Percentiles rank a stretch among this genome's conserved stretches.
These are phyloP conservation scores for Plasmodium fragile DNA, from an alignment of 169 alveolate species.

Conservation along the genomic window DNA sequence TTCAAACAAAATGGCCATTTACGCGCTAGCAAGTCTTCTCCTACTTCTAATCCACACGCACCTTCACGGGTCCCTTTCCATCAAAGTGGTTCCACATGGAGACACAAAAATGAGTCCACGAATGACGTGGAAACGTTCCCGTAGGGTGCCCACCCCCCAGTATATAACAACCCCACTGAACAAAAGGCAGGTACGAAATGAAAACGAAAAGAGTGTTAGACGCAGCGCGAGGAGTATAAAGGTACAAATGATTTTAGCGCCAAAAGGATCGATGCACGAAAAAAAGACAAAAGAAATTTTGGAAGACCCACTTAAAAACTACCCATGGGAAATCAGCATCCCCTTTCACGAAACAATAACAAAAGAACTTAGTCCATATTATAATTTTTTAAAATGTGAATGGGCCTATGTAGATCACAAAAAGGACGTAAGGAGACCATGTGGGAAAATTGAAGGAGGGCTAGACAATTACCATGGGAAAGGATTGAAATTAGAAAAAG, in stretches of 20 bases:
- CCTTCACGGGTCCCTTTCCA: neutral
- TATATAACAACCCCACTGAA: neutral
- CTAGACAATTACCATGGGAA: slow-evolving; percentile 84
- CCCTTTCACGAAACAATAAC: slow-evolving; percentile 79
- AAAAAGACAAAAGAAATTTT: slow-evolving; percentile 39
- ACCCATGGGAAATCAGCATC: slow-evolving; percentile 83
- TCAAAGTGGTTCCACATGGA: neutral
- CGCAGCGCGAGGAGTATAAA: neutral
- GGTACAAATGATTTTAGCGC: slow-evolving; percentile 58
- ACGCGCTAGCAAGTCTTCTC: neutral
- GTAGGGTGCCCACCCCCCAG: neutral
- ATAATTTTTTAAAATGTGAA: slow-evolving; percentile 81
- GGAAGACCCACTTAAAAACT: slow-evolving; percentile 30
- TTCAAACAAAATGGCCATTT: neutral
- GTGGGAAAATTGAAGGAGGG: slow-evolving; percentile 87
- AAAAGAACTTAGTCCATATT: slow-evolving; percentile 75
- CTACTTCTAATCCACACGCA: neutral
- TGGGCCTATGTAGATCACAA: slow-evolving; percentile 86
- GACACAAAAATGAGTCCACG: neutral
- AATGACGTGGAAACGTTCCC: neutral
- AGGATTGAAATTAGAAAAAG: slow-evolving; percentile 82
- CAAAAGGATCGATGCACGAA: slow-evolving; percentile 76
- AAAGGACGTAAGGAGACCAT: slow-evolving; percentile 80
- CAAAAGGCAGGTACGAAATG: neutral
- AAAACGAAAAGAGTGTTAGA: neutral